Evolutionary conservation across 2,329 filamentous ascomycete species (phyloP).

Genomic region (Cladosporium oxysporum): DNA sequence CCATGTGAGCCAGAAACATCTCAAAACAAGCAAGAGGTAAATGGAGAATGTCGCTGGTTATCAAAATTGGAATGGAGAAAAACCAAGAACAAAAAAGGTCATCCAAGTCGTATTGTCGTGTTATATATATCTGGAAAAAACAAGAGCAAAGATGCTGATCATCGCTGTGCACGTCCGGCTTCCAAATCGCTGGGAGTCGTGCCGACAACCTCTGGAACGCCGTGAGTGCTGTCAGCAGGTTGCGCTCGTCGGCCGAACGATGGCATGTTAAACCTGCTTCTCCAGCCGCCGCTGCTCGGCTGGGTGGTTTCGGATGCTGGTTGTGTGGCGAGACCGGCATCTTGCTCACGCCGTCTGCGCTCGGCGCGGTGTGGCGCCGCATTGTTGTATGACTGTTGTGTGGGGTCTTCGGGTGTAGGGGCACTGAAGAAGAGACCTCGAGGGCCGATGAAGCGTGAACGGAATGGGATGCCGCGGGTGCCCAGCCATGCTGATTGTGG

Average conservation of each 20-base stretch:
- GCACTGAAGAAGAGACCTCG: constrained; percentile 31
- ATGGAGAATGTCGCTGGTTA: background rate
- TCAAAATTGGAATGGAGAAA: background rate
- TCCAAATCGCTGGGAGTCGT: constrained; percentile 32
- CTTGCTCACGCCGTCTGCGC: constrained; percentile 19
- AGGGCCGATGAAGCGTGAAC: constrained; percentile 31
- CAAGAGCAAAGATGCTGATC: background rate
- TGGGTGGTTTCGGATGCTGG: constrained; percentile 7
- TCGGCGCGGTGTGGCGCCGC: constrained; percentile 19
- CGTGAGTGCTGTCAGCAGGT: constrained; percentile 20
- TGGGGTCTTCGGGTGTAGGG: constrained; percentile 13
- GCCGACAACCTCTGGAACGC: constrained; percentile 25
- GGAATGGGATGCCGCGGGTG: constrained; percentile 28
- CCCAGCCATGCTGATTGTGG: constrained; percentile 35
- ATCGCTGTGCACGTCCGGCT: constrained; percentile 27
- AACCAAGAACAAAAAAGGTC: background rate
- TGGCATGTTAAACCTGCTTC: constrained; percentile 29
- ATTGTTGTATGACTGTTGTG: constrained; percentile 11
- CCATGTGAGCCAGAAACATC: background rate
- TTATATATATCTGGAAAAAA: constrained; percentile 4
- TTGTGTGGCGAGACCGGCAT: constrained; percentile 14
- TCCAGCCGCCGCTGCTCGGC: constrained; percentile 23
- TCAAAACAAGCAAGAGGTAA: background rate
- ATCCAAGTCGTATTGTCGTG: constrained; percentile 4
- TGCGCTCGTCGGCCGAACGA: constrained; percentile 32